Conservation (phyloP, 2,329 filamentous ascomycete species). For the Sporothrix mexicana region DNA sequence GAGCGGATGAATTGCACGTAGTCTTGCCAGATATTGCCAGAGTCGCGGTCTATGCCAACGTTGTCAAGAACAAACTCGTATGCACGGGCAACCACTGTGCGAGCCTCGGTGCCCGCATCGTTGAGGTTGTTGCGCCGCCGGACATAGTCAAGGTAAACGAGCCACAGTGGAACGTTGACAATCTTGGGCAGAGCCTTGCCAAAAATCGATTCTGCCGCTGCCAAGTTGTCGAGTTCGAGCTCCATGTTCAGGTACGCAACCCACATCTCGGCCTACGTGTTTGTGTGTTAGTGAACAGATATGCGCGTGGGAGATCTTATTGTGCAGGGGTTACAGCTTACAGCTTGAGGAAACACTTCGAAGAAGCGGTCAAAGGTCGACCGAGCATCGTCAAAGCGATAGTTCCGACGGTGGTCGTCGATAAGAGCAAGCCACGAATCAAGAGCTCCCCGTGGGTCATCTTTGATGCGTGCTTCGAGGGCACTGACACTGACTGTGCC, state of each 20-base stretch:
- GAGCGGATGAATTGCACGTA: slow-evolving; percentile 93
- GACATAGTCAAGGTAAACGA: slow-evolving; percentile 92
- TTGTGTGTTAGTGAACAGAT: not conserved
- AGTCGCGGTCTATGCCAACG: slow-evolving; percentile 89
- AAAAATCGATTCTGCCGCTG: slow-evolving; percentile 82
- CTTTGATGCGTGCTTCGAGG: slow-evolving; percentile 87
- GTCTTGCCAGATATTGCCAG: slow-evolving; percentile 89
- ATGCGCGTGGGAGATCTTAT: not conserved
- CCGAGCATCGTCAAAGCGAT: slow-evolving; percentile 81
- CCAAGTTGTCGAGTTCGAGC: slow-evolving; percentile 81
- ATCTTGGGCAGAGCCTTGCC: slow-evolving; percentile 75
- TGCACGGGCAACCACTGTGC: slow-evolving; percentile 78
- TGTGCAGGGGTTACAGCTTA: slow-evolving; percentile 50
- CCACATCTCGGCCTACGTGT: slow-evolving; percentile 85
- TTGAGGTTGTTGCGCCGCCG: slow-evolving; percentile 88
- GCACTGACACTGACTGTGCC: slow-evolving; percentile 77
- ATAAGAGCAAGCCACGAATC: slow-evolving; percentile 91
- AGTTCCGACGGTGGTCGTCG: slow-evolving; percentile 79
- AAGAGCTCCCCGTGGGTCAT: slow-evolving; percentile 90
- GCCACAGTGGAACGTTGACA: slow-evolving; percentile 87
- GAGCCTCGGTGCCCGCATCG: slow-evolving; percentile 76
- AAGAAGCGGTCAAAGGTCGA: slow-evolving; percentile 85
- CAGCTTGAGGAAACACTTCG: slow-evolving; percentile 84
- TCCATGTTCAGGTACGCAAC: slow-evolving; percentile 89
- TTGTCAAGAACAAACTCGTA: slow-evolving; percentile 92